Percentiles rank a stretch among this genome's conserved stretches.
Evolutionary conservation across 768 basidiomycete species (phyloP).

Genomic region (Pisolithus albus): DNA sequence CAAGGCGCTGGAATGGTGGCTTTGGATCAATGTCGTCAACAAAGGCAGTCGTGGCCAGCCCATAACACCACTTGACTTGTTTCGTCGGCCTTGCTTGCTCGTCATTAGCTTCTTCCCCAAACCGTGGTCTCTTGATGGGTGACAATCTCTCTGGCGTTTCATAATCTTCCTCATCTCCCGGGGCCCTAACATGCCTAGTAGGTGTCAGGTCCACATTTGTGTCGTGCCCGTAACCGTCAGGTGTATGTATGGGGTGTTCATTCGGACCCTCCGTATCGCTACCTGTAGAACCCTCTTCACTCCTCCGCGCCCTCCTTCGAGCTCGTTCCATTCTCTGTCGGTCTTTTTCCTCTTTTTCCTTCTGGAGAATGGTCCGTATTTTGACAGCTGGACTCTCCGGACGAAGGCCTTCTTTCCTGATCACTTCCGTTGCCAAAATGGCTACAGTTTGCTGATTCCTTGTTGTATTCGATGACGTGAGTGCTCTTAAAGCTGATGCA

Average conservation of each 20-base stretch:
- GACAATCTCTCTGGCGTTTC: constrained; percentile 50
- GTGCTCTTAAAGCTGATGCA: constrained; percentile 56
- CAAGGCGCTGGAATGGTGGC: constrained; percentile 36
- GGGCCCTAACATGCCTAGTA: constrained; percentile 49
- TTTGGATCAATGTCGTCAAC: constrained; percentile 58
- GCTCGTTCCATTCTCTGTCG: constrained; percentile 53
- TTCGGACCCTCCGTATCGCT: constrained; percentile 27
- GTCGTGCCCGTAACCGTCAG: constrained; percentile 10
- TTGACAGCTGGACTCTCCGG: constrained; percentile 79
- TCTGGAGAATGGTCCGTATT: constrained; percentile 59
- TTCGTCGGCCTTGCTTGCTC: constrained; percentile 32
- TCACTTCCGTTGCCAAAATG: constrained; percentile 60
- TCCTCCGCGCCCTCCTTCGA: constrained; percentile 47
- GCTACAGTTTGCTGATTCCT: constrained; percentile 63
- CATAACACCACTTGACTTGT: constrained; percentile 74
- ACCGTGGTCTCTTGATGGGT: constrained; percentile 35
- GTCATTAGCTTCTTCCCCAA: constrained; percentile 25
- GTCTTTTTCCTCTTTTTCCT: constrained; percentile 57
- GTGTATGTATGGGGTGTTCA: constrained; percentile 6
- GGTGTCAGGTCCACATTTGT: constrained; percentile 21
- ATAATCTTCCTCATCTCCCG: constrained; percentile 81
- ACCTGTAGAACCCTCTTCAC: constrained; percentile 24
- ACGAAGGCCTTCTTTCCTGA: constrained; percentile 60
- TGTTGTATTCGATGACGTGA: constrained; percentile 67
- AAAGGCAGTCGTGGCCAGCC: constrained; percentile 54